Evolutionary conservation across 164 flowering plant genomes (phyloP).

Genomic region (Magnolia sinica): DNA sequence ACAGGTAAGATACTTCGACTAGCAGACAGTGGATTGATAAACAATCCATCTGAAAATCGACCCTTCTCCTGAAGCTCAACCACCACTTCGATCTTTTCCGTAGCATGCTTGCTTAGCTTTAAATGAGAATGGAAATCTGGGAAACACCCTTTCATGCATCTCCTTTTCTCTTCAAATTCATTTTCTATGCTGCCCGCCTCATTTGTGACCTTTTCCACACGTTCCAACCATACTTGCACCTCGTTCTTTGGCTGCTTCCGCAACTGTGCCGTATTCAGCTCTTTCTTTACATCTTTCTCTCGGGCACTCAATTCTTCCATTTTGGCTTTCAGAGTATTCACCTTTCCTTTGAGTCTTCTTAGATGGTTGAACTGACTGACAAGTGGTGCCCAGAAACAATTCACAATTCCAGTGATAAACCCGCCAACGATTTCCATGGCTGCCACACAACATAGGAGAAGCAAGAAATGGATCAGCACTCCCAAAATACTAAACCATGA

Average conservation of each 20-base stretch:
- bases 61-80: conserved; percentile 3
- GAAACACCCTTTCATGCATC: neutral
- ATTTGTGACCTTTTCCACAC: neutral
- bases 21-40: neutral
- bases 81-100: neutral
- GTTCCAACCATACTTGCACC: conserved; percentile 3
- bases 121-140: neutral
- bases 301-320: conserved; percentile 4
- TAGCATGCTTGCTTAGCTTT: neutral
- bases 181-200: neutral
- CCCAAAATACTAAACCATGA: no score
- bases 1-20: neutral
- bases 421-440: neutral
- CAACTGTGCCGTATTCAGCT: neutral
- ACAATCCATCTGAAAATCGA: conserved; percentile 5
- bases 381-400: neutral
- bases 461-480: no score
- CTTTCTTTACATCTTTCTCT: conserved; percentile 2
- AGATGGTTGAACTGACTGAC: neutral
- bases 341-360: neutral
- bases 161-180: neutral
- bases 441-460: neutral
- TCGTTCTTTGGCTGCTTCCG: conserved; percentile 2
- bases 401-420: neutral
- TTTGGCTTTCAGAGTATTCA: neutral